phyloP scores from a whole-genome alignment of 2,329 filamentous ascomycete genomes.

The Beauveria sp. region DNA sequence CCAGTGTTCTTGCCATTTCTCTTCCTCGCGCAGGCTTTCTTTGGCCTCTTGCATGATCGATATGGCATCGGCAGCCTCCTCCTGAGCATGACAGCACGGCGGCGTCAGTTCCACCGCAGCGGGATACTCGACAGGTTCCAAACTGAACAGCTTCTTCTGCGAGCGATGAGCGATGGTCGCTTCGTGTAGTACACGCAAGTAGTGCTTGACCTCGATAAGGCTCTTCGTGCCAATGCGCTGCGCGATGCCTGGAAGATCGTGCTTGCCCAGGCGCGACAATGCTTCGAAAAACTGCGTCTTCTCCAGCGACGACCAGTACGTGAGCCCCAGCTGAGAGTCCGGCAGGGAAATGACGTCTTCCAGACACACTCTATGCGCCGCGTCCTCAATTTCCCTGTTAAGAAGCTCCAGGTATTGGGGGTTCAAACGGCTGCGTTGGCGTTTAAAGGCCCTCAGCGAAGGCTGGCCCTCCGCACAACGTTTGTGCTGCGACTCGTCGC shows the following conservation, averaged over 20 bases:
- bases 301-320: conserved; percentile 62
- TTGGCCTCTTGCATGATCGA: conserved; percentile 55
- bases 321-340: conserved; percentile 56
- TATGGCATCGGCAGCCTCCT: conserved; percentile 60
- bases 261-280: conserved; percentile 55
- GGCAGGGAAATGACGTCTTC: conserved; percentile 25
- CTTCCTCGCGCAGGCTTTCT: conserved; percentile 52
- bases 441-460: conserved; percentile 34
- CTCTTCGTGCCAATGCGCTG: conserved; percentile 61
- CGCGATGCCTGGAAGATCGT: conserved; percentile 56
- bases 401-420: conserved; percentile 41
- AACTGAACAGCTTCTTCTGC: conserved; percentile 22
- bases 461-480: conserved; percentile 20
- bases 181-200: conserved; percentile 55
- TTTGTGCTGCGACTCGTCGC: conserved; percentile 20
- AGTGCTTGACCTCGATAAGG: conserved; percentile 63
- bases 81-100: conserved; percentile 57
- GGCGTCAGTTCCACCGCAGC: conserved; percentile 65
- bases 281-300: conserved; percentile 63
- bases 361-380: conserved; percentile 29
- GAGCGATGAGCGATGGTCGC: conserved; percentile 34
- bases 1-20: conserved; percentile 58
- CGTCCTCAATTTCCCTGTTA: conserved; percentile 52
- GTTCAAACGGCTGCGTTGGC: conserved; percentile 36
- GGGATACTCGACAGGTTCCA: conserved; percentile 51